phyloP scores from a whole-genome alignment of 1,284 basidiomycete genomes.

The Irpex lacteus region DNA sequence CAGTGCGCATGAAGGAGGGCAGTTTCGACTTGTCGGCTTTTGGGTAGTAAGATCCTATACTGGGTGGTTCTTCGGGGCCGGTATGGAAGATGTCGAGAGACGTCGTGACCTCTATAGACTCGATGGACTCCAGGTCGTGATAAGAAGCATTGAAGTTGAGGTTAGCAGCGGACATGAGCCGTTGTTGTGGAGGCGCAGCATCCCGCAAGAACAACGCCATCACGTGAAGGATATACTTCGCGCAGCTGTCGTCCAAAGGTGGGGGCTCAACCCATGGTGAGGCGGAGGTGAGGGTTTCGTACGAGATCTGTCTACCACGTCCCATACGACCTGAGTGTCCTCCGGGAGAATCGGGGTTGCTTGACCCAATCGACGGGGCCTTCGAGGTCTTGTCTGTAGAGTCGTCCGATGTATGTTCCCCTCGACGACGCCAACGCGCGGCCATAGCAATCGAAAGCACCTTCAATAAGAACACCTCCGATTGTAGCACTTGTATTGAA shows the following conservation, averaged over 20 bases:
- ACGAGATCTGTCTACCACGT: constrained; percentile 34
- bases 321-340: constrained; percentile 19
- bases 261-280: constrained; percentile 65
- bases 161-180: constrained; percentile 61
- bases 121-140: constrained; percentile 64
- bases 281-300: constrained; percentile 37
- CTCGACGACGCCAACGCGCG: constrained; percentile 64
- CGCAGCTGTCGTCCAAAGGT: constrained; percentile 82
- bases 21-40: constrained; percentile 19
- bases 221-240: constrained; percentile 82
- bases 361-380: constrained; percentile 25
- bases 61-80: constrained; percentile 17
- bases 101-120: constrained; percentile 35
- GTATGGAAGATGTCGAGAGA: constrained; percentile 13
- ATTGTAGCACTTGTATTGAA: constrained; percentile 60
- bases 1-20: constrained; percentile 44
- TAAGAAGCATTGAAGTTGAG: constrained; percentile 65
- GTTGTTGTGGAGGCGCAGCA: constrained; percentile 55
- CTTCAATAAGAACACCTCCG: constrained; percentile 87
- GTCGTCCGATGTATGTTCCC: constrained; percentile 35
- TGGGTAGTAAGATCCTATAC: constrained; percentile 18
- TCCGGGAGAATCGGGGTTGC: constrained; percentile 30
- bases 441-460: constrained; percentile 78
- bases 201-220: constrained; percentile 82
- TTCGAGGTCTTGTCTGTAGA: constrained; percentile 39